These are phyloP conservation scores for Scheffersomyces cryptocercus DNA, from an alignment of 1,139 yeast genomes.

Conservation along the genomic window DNA sequence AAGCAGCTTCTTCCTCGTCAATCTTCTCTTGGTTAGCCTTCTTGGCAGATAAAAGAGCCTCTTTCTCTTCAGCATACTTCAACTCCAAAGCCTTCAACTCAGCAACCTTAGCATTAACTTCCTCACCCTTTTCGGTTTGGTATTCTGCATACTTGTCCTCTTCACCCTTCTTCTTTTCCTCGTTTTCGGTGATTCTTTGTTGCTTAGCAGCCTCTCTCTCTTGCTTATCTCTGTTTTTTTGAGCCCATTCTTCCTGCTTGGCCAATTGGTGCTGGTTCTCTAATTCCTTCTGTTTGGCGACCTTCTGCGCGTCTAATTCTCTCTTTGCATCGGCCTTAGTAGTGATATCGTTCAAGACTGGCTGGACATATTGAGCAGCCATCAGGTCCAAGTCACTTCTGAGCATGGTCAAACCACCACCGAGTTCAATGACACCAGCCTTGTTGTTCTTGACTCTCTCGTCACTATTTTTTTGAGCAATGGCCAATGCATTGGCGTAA, in stretches of 20 bases:
- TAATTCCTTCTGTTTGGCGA: slow-evolving; percentile 35
- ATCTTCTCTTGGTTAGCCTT: slow-evolving; percentile 44
- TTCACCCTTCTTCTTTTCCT: slow-evolving; percentile 41
- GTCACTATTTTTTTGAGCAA: slow-evolving; percentile 69
- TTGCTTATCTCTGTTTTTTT: slow-evolving; percentile 47
- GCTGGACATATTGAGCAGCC: slow-evolving; percentile 81
- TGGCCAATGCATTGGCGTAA: slow-evolving; percentile 50
- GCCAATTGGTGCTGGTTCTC: slow-evolving; percentile 41
- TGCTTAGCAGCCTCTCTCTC: slow-evolving; percentile 42
- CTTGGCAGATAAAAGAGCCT: slow-evolving; percentile 39
- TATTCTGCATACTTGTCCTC: slow-evolving; percentile 35
- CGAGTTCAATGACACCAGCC: slow-evolving; percentile 69
- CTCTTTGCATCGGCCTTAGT: slow-evolving; percentile 74
- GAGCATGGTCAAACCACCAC: slow-evolving; percentile 85
- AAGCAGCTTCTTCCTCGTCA: slow-evolving; percentile 42
- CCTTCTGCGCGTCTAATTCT: slow-evolving; percentile 50
- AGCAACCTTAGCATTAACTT: slow-evolving; percentile 36
- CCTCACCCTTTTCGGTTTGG: slow-evolving; percentile 36
- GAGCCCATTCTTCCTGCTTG: slow-evolving; percentile 50
- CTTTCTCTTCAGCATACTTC: slow-evolving; percentile 37
- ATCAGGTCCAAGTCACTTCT: slow-evolving; percentile 75
- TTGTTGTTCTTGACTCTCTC: slow-evolving; percentile 50
- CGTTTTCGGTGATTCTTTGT: slow-evolving; percentile 37
- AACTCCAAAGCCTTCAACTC: slow-evolving; percentile 38
- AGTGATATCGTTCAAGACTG: slow-evolving; percentile 78